Evolutionary conservation across 2,329 filamentous ascomycete genomes (phyloP).

Genomic region (Emergomyces pasteurianus): DNA sequence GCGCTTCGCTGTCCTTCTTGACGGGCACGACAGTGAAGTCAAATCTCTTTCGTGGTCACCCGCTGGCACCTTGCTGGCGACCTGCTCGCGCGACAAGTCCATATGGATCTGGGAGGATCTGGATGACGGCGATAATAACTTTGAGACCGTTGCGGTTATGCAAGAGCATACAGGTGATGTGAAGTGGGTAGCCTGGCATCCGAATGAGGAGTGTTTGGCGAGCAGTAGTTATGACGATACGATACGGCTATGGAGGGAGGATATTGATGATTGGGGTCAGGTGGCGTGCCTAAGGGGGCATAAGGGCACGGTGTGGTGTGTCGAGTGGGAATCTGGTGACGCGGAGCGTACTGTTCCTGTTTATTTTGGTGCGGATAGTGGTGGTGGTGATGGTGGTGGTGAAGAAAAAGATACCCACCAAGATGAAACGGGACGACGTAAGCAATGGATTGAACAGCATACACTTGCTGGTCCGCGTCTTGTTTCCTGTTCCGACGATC

Average conservation of each 20-base stretch:
- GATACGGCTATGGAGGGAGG: conserved; percentile 78
- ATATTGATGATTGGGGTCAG: conserved; percentile 88
- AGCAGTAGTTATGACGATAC: conserved; percentile 93
- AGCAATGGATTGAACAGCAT: conserved; percentile 21
- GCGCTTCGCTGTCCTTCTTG: conserved; percentile 82
- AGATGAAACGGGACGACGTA: conserved; percentile 12
- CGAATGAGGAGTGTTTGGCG: conserved; percentile 65
- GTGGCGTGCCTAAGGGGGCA: conserved; percentile 73
- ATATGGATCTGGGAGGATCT: conserved; percentile 99
- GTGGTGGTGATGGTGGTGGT: conserved; percentile 17
- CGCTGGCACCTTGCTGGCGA: conserved; percentile 70
- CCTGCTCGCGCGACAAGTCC: conserved; percentile 81
- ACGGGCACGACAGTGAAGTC: conserved; percentile 92
- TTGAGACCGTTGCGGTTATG: conserved; percentile 89
- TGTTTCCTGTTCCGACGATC: conserved; percentile 75
- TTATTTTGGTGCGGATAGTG: conserved; percentile 4
- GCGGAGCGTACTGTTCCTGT: not conserved
- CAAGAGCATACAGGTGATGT: conserved; percentile 93
- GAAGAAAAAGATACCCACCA: conserved; percentile 22
- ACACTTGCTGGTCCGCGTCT: conserved; percentile 44
- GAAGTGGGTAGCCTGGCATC: conserved; percentile 88
- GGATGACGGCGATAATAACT: conserved; percentile 74
- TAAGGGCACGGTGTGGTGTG: conserved; percentile 75
- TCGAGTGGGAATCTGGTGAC: conserved; percentile 49
- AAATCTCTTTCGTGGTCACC: conserved; percentile 58